Evolutionary conservation across 306 rosid genomes (phyloP).

Genomic region (Spatholobus suberectus): DNA sequence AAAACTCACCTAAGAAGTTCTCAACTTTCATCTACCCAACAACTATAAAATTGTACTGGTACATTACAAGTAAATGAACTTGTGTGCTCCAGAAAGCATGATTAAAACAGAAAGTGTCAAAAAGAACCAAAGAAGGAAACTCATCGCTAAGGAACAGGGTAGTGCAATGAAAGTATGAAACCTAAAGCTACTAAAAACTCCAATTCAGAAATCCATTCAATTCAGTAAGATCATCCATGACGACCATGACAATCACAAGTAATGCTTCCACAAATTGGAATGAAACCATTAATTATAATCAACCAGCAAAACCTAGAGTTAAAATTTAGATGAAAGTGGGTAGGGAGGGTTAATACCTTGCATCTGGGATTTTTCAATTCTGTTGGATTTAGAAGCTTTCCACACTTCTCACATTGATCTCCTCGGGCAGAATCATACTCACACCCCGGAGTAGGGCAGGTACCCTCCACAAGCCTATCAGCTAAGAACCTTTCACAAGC

Average conservation of each 20-base stretch:
- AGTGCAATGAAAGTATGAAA: background rate
- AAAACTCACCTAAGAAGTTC: slow-evolving; percentile 17
- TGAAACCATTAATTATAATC: slow-evolving; percentile 9
- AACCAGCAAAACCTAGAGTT: slow-evolving; percentile 19
- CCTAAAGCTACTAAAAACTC: background rate
- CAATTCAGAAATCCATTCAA: background rate
- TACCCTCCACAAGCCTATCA: slow-evolving; percentile 93
- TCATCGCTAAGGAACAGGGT: background rate
- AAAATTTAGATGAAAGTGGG: background rate
- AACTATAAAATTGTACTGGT: slow-evolving; percentile 13
- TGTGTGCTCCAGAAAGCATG: background rate
- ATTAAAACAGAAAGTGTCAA: background rate
- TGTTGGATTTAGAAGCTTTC: slow-evolving; percentile 88
- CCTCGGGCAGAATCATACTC: slow-evolving; percentile 94
- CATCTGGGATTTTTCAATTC: slow-evolving; percentile 87
- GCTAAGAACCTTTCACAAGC: slow-evolving; percentile 86
- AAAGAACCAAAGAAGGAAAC: slow-evolving; percentile 5
- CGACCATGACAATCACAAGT: background rate
- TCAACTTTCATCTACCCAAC: slow-evolving; percentile 30
- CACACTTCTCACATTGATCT: slow-evolving; percentile 97
- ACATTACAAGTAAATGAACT: slow-evolving; percentile 16
- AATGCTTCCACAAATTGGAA: background rate
- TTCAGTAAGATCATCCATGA: background rate
- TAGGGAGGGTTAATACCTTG: slow-evolving; percentile 60
- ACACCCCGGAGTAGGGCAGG: slow-evolving; percentile 79